Evolutionary conservation across 164 flowering plant species (phyloP).

Genomic region (Sextonia rubra): DNA sequence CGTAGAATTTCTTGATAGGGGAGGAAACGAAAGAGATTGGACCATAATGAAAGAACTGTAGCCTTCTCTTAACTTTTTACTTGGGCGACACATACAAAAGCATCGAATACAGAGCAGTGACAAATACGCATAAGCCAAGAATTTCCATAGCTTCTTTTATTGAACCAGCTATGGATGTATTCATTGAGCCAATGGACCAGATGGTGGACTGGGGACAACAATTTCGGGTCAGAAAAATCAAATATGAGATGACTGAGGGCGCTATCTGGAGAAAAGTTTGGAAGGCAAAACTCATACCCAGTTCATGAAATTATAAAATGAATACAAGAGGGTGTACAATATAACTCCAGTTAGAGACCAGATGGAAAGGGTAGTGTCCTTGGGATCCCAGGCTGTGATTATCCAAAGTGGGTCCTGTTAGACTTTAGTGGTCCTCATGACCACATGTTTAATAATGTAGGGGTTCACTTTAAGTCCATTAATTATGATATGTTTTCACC

Average conservation of each 20-base stretch:
- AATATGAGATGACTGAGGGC: conserved; percentile 12
- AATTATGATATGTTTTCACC: no score
- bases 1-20: no score
- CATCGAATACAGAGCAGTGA: conserved; percentile 25
- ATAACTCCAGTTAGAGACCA: no score
- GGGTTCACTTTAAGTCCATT: no score
- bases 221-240: conserved; percentile 9
- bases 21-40: no score
- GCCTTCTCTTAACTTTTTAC: no score
- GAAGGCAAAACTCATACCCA: conserved; percentile 14
- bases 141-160: conserved; percentile 22
- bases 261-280: conserved; percentile 15
- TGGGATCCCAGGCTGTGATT: no score
- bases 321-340: neutral
- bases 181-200: conserved; percentile 12
- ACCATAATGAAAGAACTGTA: no score
- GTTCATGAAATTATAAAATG: neutral
- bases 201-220: conserved; percentile 8
- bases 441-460: no score
- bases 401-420: no score
- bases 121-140: conserved; percentile 17
- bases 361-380: no score
- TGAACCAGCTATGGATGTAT: conserved; percentile 8
- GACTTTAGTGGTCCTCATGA: no score
- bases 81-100: conserved; percentile 11